Evolutionary conservation across 768 basidiomycete species (phyloP).

Genomic region (Amanita pallidorosea): DNA sequence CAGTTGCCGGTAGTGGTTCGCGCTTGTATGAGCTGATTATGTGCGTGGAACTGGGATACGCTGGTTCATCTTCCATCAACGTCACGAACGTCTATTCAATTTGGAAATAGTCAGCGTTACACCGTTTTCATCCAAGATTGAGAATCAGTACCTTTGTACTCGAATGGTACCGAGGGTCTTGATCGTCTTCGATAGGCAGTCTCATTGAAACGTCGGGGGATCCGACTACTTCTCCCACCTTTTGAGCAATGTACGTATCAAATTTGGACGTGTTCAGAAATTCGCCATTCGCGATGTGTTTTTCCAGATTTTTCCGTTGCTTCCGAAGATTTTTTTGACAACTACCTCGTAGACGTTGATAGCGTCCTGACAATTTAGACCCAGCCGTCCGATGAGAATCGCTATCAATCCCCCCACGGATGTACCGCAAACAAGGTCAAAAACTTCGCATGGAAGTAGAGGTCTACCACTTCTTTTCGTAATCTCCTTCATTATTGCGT

Average conservation of each 20-base stretch:
- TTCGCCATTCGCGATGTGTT: constrained; percentile 6
- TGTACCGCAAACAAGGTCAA: constrained; percentile 20
- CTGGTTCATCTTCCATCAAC: constrained; percentile 13
- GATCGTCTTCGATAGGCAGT: not conserved
- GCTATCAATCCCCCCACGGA: constrained; percentile 18
- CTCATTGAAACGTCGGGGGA: constrained; percentile 6
- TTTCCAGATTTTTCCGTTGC: constrained; percentile 11
- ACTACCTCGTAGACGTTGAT: constrained; percentile 15
- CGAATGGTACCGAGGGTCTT: constrained; percentile 4
- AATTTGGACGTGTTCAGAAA: constrained; percentile 3
- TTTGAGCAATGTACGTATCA: not conserved
- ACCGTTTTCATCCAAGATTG: not conserved
- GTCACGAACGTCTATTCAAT: constrained; percentile 13
- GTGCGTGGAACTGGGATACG: constrained; percentile 13
- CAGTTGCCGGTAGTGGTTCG: not conserved
- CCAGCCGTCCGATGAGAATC: constrained; percentile 17
- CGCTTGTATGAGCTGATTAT: constrained; percentile 14
- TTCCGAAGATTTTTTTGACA: constrained; percentile 6
- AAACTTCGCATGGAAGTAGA: constrained; percentile 18
- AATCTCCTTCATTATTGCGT: constrained; percentile 13
- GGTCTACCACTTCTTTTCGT: constrained; percentile 9
- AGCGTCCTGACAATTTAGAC: constrained; percentile 15
- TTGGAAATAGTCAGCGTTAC: not conserved
- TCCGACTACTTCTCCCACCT: not conserved
- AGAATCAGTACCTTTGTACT: constrained; percentile 5